A percentile compares a stretch with the other conserved stretches of the same genome.
These are phyloP conservation scores for Cryptomeria japonica DNA, from an alignment of 75 land plant species.

Conservation along the genomic window DNA sequence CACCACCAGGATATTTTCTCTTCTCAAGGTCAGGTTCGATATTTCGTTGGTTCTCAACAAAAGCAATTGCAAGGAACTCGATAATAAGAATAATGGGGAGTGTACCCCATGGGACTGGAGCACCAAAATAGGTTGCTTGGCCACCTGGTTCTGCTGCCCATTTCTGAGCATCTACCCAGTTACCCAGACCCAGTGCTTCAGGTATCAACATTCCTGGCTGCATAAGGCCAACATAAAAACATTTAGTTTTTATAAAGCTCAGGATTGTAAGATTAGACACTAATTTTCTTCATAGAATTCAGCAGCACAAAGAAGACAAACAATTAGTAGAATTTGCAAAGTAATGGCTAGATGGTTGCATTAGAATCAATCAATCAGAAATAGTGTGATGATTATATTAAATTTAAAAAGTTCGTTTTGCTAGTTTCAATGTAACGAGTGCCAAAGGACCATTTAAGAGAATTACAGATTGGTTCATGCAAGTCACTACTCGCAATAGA, in stretches of 20 bases:
- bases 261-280: not conserved
- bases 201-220: constrained; percentile 95
- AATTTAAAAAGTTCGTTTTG: not conserved
- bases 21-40: constrained; percentile 90
- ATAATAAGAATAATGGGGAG: constrained; percentile 86
- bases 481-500: not conserved
- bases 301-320: not conserved
- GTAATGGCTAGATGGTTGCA: not conserved
- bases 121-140: constrained; percentile 93
- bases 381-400: not conserved
- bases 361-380: not conserved
- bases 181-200: constrained; percentile 93
- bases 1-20: constrained; percentile 98
- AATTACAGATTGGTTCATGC: not conserved
- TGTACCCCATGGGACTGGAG: constrained; percentile 97
- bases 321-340: not conserved
- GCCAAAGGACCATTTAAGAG: not conserved
- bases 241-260: not conserved
- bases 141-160: constrained; percentile 97
- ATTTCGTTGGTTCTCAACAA: constrained; percentile 90
- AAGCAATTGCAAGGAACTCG: constrained; percentile 90
- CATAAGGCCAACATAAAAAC: constrained; percentile 13
- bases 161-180: constrained; percentile 97
- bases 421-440: not conserved
- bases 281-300: not conserved